Base-by-base conservation (phyloP, 2,329 filamentous ascomycete species). In the Fusarium sterilihyphosum region DNA sequence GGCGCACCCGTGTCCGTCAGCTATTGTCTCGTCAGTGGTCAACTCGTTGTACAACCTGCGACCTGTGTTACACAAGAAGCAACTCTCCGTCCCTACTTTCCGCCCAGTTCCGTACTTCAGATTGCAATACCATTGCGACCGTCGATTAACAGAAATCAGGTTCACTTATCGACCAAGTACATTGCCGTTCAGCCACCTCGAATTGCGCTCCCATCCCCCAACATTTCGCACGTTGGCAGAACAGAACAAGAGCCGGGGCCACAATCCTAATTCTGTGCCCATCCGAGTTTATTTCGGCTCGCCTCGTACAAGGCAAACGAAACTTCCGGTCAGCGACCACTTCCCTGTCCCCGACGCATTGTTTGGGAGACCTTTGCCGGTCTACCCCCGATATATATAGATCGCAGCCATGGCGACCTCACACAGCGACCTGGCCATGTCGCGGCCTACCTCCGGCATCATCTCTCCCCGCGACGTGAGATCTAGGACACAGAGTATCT, bases 401-500 rank as follows among this genome's bases (percentile, higher is more conserved):
- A 74, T 56, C 63, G 71, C 71, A 70, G 67, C 66, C 60, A 81
- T 81, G 80, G 71, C 79, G 35, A 76, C 75, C 71, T 67, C 79
- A 44, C 76, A 73, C 57, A 54, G 71, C 61, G 80, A 81, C 41
- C 54, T 59, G 58, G 67, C 60, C 64, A 67, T 78, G 78, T 83
- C 82, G 66, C 80, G 80, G 66, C 81, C 82, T 70, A 69, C 80
- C 29, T 83, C 83, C 44, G 81, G 77, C 68, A 74, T 81, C 65
- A 67, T 78, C 47, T 82, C 83, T 50, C 81, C 81, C 33, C 80
- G 81, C 60, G 79, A 78, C 50, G 78, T 80, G 70, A 81, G 83
- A 75, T 89, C 89, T 41, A 85, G 89, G 77, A 86, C 88, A 20
- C 88, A 88, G 74, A 94, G 92, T 82, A 87, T 93, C 73, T 93